A percentile compares a stretch with the other conserved stretches of the same genome.
Evolutionary conservation across 257 asterid species (phyloP).

Genomic region (Solanum pennellii): DNA sequence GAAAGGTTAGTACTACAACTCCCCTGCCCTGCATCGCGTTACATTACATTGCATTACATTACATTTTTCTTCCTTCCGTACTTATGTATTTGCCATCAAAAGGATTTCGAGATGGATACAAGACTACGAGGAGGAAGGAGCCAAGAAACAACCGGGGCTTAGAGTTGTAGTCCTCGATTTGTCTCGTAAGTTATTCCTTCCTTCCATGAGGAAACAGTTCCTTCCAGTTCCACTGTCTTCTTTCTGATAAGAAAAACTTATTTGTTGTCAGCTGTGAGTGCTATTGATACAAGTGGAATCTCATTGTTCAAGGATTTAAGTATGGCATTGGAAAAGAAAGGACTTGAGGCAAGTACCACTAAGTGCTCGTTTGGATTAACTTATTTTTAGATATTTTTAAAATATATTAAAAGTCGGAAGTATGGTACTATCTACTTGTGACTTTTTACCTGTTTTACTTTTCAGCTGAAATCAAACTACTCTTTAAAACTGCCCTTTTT

Average conservation of each 20-base stretch:
- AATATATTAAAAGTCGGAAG: neutral
- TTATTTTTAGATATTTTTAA: no score
- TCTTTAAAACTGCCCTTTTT: neutral
- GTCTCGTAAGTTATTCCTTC: conserved; percentile 36
- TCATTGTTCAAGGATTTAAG: conserved; percentile 70
- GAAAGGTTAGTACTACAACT: conserved; percentile 40
- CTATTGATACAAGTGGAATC: conserved; percentile 70
- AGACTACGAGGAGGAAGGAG: conserved; percentile 41
- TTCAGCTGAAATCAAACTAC: neutral
- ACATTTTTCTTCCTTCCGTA: neutral
- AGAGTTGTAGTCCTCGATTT: conserved; percentile 58
- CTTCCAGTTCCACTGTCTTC: neutral
- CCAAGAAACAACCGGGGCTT: conserved; percentile 26
- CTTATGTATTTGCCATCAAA: neutral
- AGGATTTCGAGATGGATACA: conserved; percentile 80
- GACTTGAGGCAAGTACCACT: conserved; percentile 48
- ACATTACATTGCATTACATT: neutral
- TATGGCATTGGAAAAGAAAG: conserved; percentile 42
- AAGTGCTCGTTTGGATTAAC: neutral
- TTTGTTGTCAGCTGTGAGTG: conserved; percentile 49
- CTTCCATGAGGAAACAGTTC: neutral
- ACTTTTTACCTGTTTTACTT: neutral
- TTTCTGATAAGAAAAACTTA: neutral
- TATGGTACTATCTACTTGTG: no score
- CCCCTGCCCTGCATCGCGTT: neutral